Evolutionary conservation across 1,284 basidiomycete genomes (phyloP), one percentile per base, ranked within the genome.

Genomic region (Puccinia horiana): DNA sequence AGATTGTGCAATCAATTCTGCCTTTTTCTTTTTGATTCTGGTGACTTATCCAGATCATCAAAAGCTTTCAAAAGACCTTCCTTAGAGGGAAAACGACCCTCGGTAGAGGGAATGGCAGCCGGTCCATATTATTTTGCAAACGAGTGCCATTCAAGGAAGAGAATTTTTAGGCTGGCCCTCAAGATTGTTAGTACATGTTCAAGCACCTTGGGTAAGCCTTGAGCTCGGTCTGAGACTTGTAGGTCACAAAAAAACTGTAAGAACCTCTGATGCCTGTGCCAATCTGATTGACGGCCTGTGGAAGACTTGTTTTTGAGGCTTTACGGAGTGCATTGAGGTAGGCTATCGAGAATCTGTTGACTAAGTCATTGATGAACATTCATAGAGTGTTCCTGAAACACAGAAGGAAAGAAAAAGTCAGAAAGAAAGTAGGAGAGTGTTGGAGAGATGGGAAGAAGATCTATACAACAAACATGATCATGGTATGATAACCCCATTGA

Each of bases 91-190:
- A n/a, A n/a, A n/a, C n/a, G n/a, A n/a, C n/a, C n/a, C n/a, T n/a
- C 96, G 37, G 97, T 92, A 86, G 98, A 99, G 2, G 91, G 89
- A 47, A 98, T 90, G 18, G 70, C 80, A 85, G 96, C 96, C 18
- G 96, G 94, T 2, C 97, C 96, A 87, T 98, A 93, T 23, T 93
- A 91, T 85, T 95, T 94, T n/a, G 96, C 96, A 87, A 99, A 99
- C 16, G 91, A 90, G 14, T 80, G 95, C 87, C 92, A 98, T 32
- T 96, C 96, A 83, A 99, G 89, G 89, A 98, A 98, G 2, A 94
- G 92, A 89, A 99, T 92, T 84, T 94, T 94, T 86, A 93, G 92
- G 44, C 93, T 94, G 0, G 96, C 94, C 82, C 94, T 93, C 44
- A 99, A 88, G 87, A 99, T 90, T 6, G 92, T 90, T 16, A 95